Evolutionary conservation across 2,329 filamentous ascomycete species (phyloP).

Genomic region (Aciculosporium take): DNA sequence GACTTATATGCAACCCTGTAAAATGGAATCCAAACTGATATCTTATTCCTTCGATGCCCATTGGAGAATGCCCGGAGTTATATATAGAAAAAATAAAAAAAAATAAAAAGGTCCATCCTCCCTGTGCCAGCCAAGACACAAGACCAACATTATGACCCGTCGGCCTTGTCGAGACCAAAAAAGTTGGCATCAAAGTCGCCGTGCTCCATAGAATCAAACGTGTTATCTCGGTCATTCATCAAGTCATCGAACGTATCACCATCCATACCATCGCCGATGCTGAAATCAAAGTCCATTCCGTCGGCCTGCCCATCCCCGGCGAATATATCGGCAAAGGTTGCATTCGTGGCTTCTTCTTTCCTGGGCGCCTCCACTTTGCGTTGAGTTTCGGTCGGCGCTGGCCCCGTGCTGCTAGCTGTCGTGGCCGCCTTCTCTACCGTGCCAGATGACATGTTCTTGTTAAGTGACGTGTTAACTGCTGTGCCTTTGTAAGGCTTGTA

Average conservation of each 20-base stretch:
- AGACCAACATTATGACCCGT: conserved; percentile 8
- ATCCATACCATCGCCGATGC: conserved; percentile 15
- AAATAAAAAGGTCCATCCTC: too few species aligned
- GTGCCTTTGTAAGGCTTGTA: conserved; percentile 24
- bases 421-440: conserved; percentile 8
- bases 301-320: conserved; percentile 27
- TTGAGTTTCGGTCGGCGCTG: conserved; percentile 2
- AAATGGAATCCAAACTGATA: too few species aligned
- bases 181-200: conserved; percentile 33
- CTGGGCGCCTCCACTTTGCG: conserved; percentile 12
- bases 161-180: conserved; percentile 24
- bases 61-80: too few species aligned
- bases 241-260: conserved; percentile 36
- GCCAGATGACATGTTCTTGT: conserved; percentile 17
- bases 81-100: too few species aligned
- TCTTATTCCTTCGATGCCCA: too few species aligned
- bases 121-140: too few species aligned
- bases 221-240: conserved; percentile 28
- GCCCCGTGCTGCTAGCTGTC: conserved; percentile 5
- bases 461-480: conserved; percentile 15
- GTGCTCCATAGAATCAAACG: conserved; percentile 27
- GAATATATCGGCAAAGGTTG: conserved; percentile 32
- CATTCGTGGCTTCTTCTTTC: conserved; percentile 14
- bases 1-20: too few species aligned
- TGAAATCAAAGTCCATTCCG: conserved; percentile 22